phyloP scores from a whole-genome alignment of 2,329 filamentous ascomycete genomes.

The Neofusicoccum laricinum region DNA sequence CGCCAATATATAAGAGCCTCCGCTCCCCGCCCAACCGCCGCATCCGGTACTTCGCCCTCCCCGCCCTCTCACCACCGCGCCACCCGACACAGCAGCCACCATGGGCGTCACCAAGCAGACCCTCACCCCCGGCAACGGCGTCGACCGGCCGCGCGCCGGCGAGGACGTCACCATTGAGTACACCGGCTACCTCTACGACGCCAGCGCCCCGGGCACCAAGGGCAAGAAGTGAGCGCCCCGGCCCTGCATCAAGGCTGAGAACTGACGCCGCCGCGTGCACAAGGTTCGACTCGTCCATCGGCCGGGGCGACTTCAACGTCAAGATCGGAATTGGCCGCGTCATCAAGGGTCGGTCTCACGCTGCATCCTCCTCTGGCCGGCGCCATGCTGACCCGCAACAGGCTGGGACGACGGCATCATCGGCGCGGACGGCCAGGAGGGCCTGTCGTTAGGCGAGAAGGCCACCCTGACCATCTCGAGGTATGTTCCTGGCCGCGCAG shows the following conservation, averaged over 20 bases:
- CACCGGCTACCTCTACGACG: conserved; percentile 80
- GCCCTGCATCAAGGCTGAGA: neutral
- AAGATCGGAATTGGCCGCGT: conserved; percentile 79
- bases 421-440: conserved; percentile 36
- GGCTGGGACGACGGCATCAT: conserved; percentile 67
- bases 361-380: conserved; percentile 17
- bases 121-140: conserved; percentile 59
- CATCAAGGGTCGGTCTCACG: conserved; percentile 68
- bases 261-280: neutral
- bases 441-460: conserved; percentile 91
- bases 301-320: conserved; percentile 72
- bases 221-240: conserved; percentile 65
- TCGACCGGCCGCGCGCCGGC: conserved; percentile 59
- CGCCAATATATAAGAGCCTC: neutral
- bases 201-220: conserved; percentile 59
- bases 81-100: conserved; percentile 9
- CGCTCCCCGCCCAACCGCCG: neutral
- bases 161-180: conserved; percentile 86
- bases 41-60: neutral
- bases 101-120: conserved; percentile 67
- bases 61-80: neutral
- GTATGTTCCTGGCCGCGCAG: conserved; percentile 47
- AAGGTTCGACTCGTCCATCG: conserved; percentile 87
- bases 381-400: conserved; percentile 24
- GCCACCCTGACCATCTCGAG: conserved; percentile 76